Percentiles rank a stretch among this genome's conserved stretches.
Conservation (phyloP, 1,284 basidiomycete species). For the Somion occarium region DNA sequence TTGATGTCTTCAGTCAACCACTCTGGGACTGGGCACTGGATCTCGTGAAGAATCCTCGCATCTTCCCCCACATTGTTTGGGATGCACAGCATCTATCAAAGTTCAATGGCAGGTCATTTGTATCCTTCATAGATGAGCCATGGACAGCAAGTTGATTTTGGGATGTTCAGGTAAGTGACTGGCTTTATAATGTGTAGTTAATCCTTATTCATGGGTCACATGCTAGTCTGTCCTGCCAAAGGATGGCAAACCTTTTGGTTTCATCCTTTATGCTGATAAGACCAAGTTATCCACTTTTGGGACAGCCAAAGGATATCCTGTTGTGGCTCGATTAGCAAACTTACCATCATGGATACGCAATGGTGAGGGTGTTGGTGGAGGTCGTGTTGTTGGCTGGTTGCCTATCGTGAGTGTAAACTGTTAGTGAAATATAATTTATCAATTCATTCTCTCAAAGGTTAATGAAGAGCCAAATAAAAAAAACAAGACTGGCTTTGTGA, state of each 20-base stretch:
- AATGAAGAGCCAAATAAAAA: constrained; percentile 15
- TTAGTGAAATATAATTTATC: neutral
- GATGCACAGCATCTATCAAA: constrained; percentile 23
- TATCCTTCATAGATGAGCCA: constrained; percentile 24
- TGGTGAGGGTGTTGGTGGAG: constrained; percentile 31
- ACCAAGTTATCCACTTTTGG: constrained; percentile 39
- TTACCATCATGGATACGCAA: constrained; percentile 33
- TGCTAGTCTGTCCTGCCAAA: constrained; percentile 17
- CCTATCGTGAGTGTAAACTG: constrained; percentile 30
- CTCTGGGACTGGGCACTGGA: constrained; percentile 25
- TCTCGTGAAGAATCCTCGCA: constrained; percentile 18
- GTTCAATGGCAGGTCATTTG: constrained; percentile 17
- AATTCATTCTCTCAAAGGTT: constrained; percentile 11
- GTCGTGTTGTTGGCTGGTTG: constrained; percentile 37
- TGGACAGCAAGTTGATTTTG: constrained; percentile 26
- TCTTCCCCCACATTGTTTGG: constrained; percentile 23
- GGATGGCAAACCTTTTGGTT: constrained; percentile 20
- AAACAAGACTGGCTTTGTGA: constrained; percentile 14
- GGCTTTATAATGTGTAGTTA: too few species aligned
- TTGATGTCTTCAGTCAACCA: constrained; percentile 12
- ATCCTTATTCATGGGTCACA: too few species aligned
- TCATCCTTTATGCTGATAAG: constrained; percentile 40
- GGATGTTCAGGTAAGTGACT: constrained; percentile 27
- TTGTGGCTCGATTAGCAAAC: constrained; percentile 33
- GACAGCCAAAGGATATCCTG: constrained; percentile 36